Base-by-base conservation (phyloP, 148 eudicot genomes). In the Pouteria glomerata region DNA sequence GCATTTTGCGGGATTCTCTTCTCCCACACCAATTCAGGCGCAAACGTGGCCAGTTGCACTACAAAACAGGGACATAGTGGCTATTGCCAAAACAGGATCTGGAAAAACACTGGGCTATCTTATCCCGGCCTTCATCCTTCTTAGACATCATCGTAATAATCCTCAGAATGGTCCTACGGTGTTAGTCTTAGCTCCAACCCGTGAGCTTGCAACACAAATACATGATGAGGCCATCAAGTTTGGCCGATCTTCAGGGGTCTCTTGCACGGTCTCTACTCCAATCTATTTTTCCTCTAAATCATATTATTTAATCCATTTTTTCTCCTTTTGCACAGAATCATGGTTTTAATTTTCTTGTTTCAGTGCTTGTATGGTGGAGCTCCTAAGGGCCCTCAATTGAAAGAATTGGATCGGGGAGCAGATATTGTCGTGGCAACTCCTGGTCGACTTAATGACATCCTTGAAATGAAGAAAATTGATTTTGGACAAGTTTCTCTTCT, bases 11-110 rank as follows among this genome's bases (percentile, higher is more conserved):
- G 99, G 99, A 37, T 95, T 95, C 70, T 29, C 89, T 68, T 84
- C 92, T 68, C 99, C 99, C 3, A 95, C 99, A 44, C 99, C 99
- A 31, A 95, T 95, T 77, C 99, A 95, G 81, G 99, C 99, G 6
- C 99, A 95, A 77, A 89, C 99, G 42, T 95, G 99, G 99, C 99
- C 99, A 44, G 90, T 95, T 82, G 97, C 99, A 57, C 78, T 87
- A 55, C 97, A 91, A 70, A 79, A 81, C 66, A 88, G 82, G 81
- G 99, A 95, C 75, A 90, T 95, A 74, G 99, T 95, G 70, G 99
- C 99, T 45, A 92, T 91, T 81, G 99, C 99, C 31, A 95, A 95
- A 81, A 95, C 99, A 16, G 99, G 99, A 57, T 95, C 99, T 34
- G 99, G 99, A 52, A 95, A 95, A 82, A 95, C 99, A 64, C 76